Conservation (phyloP, 2,329 filamentous ascomycete species). For the Sphaerulina musiva region DNA sequence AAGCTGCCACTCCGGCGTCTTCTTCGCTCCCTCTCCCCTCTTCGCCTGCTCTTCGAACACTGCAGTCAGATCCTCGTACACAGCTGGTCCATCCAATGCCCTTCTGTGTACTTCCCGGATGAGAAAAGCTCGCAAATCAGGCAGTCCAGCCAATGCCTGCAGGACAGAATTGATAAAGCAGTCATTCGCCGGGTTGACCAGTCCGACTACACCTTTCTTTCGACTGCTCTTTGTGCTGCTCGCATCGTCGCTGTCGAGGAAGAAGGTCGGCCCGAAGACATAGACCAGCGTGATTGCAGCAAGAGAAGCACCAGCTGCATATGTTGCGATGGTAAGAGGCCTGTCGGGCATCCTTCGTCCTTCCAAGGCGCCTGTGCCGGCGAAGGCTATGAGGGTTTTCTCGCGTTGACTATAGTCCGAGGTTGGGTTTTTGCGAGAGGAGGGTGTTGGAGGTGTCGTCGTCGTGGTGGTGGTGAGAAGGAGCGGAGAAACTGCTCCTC, state of each 20-base stretch:
- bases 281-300: conserved; percentile 93
- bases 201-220: conserved; percentile 82
- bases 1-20: conserved; percentile 42
- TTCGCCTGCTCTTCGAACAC: conserved; percentile 55
- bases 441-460: neutral
- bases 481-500: conserved; percentile 13
- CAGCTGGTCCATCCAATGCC: conserved; percentile 66
- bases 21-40: conserved; percentile 40
- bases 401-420: conserved; percentile 17
- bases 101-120: conserved; percentile 86
- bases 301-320: conserved; percentile 90
- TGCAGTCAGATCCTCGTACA: conserved; percentile 60
- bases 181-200: conserved; percentile 84
- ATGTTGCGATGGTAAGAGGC: conserved; percentile 75
- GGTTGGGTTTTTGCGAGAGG: conserved; percentile 1
- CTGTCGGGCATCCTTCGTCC: conserved; percentile 64
- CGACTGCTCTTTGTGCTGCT: conserved; percentile 52
- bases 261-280: conserved; percentile 95
- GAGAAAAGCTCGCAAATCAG: conserved; percentile 81
- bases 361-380: conserved; percentile 23
- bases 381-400: conserved; percentile 28
- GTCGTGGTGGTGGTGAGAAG: conserved; percentile 1
- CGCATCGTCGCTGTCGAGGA: conserved; percentile 73
- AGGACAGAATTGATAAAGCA: conserved; percentile 84
- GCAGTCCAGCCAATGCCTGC: conserved; percentile 83